phyloP scores from a whole-genome alignment of 139 green algal species.

The Coelastrella sp. region DNA sequence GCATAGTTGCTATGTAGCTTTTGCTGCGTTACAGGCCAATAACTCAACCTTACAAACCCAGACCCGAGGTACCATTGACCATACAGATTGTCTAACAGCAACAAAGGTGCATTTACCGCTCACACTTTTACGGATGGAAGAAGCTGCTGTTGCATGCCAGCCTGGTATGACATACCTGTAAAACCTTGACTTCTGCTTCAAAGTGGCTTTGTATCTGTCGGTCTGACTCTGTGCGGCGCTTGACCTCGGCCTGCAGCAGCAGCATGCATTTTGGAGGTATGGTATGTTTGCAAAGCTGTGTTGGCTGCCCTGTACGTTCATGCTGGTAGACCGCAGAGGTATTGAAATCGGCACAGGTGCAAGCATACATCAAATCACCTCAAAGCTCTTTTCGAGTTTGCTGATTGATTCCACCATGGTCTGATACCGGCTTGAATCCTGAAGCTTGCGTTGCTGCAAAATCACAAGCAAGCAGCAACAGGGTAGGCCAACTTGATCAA shows the following conservation, averaged over 20 bases:
- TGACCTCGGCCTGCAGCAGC: conserved; percentile 66
- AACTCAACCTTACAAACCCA: too few species aligned
- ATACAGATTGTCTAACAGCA: too few species aligned
- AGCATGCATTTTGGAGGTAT: too few species aligned
- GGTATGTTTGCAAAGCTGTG: not conserved
- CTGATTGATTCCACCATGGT: conserved; percentile 66
- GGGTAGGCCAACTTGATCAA: not conserved
- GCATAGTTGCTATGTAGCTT: conserved; percentile 51
- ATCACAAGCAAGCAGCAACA: not conserved
- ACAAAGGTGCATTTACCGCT: too few species aligned
- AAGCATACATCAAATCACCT: conserved; percentile 55
- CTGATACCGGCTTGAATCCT: conserved; percentile 64
- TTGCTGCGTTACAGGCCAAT: too few species aligned
- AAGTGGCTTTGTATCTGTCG: conserved; percentile 74
- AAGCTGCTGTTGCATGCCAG: not conserved
- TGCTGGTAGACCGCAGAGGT: too few species aligned
- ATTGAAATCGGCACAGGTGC: too few species aligned
- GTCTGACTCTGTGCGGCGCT: conserved; percentile 72
- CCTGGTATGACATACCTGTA: conserved; percentile 48
- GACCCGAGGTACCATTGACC: too few species aligned
- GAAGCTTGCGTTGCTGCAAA: conserved; percentile 66
- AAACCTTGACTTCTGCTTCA: conserved; percentile 65
- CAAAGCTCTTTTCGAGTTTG: conserved; percentile 77
- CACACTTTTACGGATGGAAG: not conserved
- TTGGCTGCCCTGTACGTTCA: too few species aligned